Conservation (phyloP, 1,284 basidiomycete species). For the Ceratorhiza oryzae-sativae region DNA sequence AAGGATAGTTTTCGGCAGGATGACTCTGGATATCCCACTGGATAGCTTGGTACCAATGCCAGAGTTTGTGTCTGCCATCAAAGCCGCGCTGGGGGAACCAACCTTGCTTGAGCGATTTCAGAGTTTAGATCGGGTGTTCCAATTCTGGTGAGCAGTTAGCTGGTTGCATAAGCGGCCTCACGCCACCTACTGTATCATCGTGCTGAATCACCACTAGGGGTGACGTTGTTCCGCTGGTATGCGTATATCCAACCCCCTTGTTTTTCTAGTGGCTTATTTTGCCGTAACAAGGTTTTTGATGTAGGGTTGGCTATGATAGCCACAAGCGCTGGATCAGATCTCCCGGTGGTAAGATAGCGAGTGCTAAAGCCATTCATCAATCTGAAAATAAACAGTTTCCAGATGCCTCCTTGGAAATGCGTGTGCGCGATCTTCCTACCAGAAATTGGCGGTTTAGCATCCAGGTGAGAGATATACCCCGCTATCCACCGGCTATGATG, state of each 20-base stretch:
- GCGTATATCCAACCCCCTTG: neutral
- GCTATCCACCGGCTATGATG: neutral
- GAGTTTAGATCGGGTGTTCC: neutral
- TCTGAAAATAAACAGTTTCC: neutral
- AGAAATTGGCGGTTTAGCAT: neutral
- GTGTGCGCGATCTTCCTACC: neutral
- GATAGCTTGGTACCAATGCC: neutral
- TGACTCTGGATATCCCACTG: neutral
- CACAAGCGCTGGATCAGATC: neutral
- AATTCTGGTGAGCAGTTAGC: constrained; percentile 1
- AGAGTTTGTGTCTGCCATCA: neutral
- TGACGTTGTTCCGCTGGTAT: constrained; percentile 21
- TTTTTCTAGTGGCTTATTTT: neutral
- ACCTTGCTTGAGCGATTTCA: neutral
- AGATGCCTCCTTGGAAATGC: no score
- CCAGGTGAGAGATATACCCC: neutral
- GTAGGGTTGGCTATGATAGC: neutral
- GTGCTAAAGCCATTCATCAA: no score
- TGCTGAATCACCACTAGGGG: constrained; percentile 3
- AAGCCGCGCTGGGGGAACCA: neutral
- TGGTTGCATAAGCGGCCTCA: neutral
- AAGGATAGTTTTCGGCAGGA: neutral
- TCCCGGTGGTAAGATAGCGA: neutral
- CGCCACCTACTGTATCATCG: no score
- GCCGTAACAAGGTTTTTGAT: constrained; percentile 5